Percentiles rank a stretch among this genome's conserved stretches.
phyloP scores from a whole-genome alignment of 116 monocot species.

The Phalaenopsis hybrid region DNA sequence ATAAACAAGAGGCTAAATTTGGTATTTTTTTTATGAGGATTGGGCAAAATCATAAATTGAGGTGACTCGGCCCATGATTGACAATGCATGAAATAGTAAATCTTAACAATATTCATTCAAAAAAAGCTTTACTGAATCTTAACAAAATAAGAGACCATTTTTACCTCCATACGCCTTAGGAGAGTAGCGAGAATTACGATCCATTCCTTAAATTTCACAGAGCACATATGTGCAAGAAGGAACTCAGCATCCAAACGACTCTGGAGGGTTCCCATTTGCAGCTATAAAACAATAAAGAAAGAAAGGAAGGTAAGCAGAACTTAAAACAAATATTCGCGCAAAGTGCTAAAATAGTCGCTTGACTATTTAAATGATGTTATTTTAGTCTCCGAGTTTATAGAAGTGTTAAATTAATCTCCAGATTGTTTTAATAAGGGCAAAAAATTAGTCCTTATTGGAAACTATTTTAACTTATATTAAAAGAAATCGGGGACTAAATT shows the following conservation, averaged over 20 bases:
- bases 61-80: too few relatives aligned
- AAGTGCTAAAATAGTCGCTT: too few relatives aligned
- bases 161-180: constrained; percentile 85
- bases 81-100: neutral
- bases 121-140: neutral
- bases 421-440: too few relatives aligned
- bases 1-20: too few relatives aligned
- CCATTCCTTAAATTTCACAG: constrained; percentile 99
- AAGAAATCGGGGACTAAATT: too few relatives aligned
- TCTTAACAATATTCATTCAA: neutral
- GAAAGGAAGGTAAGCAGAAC: neutral
- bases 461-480: too few relatives aligned
- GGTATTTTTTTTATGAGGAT: too few relatives aligned
- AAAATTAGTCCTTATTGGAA: too few relatives aligned
- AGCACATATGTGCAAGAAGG: constrained; percentile 98
- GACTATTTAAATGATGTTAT: too few relatives aligned
- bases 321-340: neutral
- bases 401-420: too few relatives aligned
- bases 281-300: constrained; percentile 32
- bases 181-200: constrained; percentile 95
- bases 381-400: too few relatives aligned
- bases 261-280: constrained; percentile 92
- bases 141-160: neutral
- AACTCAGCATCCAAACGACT: constrained; percentile 98
- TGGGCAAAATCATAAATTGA: too few relatives aligned